A percentile compares a stretch with the other conserved stretches of the same genome.
Conservation (phyloP, 495 filamentous ascomycete genomes). For the Schizothecium vesticola region DNA sequence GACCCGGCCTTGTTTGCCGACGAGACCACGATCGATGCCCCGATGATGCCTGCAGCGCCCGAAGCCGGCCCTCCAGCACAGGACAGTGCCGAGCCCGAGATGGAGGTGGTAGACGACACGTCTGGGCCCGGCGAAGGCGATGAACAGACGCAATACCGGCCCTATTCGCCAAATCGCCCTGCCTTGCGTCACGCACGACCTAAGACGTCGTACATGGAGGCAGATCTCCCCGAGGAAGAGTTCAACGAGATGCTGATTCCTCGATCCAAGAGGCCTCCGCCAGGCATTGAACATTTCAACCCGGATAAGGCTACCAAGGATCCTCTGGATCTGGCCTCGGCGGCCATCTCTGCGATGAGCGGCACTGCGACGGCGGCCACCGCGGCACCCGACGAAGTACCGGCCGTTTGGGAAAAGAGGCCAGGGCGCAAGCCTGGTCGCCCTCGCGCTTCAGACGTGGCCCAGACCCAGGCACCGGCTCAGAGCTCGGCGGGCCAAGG, state of each 20-base stretch:
- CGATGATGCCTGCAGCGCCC: neutral
- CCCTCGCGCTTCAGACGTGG: slow-evolving; percentile 14
- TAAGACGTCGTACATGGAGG: slow-evolving; percentile 35
- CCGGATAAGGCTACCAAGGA: slow-evolving; percentile 21
- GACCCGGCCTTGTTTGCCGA: slow-evolving; percentile 34
- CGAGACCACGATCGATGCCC: slow-evolving; percentile 17
- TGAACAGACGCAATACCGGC: slow-evolving; percentile 12
- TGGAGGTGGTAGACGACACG: neutral
- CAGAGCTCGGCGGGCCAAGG: neutral
- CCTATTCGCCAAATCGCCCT: slow-evolving; percentile 30
- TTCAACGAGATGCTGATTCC: slow-evolving; percentile 33
- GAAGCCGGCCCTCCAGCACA: neutral
- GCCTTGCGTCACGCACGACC: slow-evolving; percentile 43
- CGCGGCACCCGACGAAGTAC: neutral
- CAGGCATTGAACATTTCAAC: slow-evolving; percentile 14
- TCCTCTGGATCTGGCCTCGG: slow-evolving; percentile 37
- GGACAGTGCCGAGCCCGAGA: neutral
- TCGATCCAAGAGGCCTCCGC: slow-evolving; percentile 18
- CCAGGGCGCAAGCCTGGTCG: slow-evolving; percentile 20
- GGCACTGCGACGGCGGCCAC: neutral
- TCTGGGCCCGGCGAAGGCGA: slow-evolving; percentile 8
- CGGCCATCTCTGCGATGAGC: slow-evolving; percentile 21
- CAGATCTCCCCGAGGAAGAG: slow-evolving; percentile 34
- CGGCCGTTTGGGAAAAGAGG: slow-evolving; percentile 12
- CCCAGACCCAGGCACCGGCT: slow-evolving; percentile 5